Evolutionary conservation across 805 yeast genomes (phyloP).

Genomic region (Schwanniomyces vanrijiae): DNA sequence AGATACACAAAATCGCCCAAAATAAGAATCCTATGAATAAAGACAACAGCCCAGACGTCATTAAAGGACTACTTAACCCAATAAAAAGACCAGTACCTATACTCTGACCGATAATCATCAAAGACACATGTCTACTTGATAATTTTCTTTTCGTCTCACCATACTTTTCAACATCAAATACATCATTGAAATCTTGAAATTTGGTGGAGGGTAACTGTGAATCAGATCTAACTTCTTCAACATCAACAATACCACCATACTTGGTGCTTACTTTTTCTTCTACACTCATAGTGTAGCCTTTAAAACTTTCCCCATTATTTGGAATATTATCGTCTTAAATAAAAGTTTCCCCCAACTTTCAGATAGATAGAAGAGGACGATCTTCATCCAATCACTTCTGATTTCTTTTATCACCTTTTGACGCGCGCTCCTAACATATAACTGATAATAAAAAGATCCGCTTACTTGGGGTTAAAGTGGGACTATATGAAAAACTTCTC

Average conservation of each 20-base stretch:
- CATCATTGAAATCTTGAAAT: constrained; percentile 24
- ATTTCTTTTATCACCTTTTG: background rate
- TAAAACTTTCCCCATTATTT: background rate
- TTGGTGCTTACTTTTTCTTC: background rate
- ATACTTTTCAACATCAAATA: constrained; percentile 24
- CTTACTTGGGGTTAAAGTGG: no score
- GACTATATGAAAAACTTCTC: background rate
- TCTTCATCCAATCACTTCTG: background rate
- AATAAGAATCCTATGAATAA: constrained; percentile 30
- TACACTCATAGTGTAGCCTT: background rate
- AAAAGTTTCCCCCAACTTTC: background rate
- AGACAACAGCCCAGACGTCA: constrained; percentile 33
- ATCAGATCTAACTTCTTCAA: background rate
- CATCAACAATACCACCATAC: constrained; percentile 1
- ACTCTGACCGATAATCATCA: constrained; percentile 35
- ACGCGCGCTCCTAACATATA: background rate
- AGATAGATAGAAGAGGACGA: background rate
- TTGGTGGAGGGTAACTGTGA: background rate
- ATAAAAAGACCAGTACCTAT: constrained; percentile 38
- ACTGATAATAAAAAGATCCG: background rate
- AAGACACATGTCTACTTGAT: constrained; percentile 30
- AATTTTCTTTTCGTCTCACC: constrained; percentile 30
- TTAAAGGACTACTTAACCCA: constrained; percentile 30
- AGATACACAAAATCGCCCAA: constrained; percentile 29
- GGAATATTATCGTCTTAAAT: background rate